phyloP scores from a whole-genome alignment of 192 early-diverging fungal species.

The Paraglomus brasilianum region DNA sequence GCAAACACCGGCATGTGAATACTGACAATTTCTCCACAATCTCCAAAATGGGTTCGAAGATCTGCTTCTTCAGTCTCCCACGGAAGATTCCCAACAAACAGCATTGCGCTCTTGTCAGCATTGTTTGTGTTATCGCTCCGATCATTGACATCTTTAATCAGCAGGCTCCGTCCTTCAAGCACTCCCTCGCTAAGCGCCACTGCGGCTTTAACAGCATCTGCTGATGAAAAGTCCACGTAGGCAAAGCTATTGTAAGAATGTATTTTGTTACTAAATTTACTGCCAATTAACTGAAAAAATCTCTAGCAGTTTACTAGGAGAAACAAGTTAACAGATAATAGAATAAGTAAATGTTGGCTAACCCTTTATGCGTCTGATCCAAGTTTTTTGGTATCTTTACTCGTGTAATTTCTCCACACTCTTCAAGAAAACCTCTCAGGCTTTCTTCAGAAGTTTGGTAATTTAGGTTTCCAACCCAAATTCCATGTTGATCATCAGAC shows the following conservation, averaged over 20 bases:
- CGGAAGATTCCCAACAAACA: slow-evolving; percentile 69
- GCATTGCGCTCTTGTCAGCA: too few species aligned
- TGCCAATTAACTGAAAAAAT: neutral
- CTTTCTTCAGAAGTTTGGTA: slow-evolving; percentile 56
- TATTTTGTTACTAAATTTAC: slow-evolving; percentile 38
- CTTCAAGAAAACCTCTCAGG: slow-evolving; percentile 56
- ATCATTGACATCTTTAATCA: slow-evolving; percentile 68
- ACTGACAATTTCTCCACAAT: slow-evolving; percentile 62
- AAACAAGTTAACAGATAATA: too few species aligned
- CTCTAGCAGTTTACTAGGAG: slow-evolving; percentile 42
- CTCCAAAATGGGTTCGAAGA: slow-evolving; percentile 57
- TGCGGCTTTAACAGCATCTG: slow-evolving; percentile 52
- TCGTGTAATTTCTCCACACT: slow-evolving; percentile 49
- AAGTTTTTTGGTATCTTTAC: slow-evolving; percentile 47
- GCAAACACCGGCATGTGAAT: slow-evolving; percentile 70
- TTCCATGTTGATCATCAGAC: slow-evolving; percentile 52
- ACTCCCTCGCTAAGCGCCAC: slow-evolving; percentile 61
- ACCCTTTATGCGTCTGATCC: slow-evolving; percentile 44
- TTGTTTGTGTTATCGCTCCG: slow-evolving; percentile 64
- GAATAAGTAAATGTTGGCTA: too few species aligned
- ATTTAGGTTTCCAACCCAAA: slow-evolving; percentile 75
- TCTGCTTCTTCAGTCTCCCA: slow-evolving; percentile 55
- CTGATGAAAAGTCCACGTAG: slow-evolving; percentile 65
- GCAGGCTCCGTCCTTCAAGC: slow-evolving; percentile 57
- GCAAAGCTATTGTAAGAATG: slow-evolving; percentile 67